A percentile compares a stretch with the other conserved stretches of the same genome.
These are phyloP conservation scores for Phytophthora sp. DNA, from an alignment of 352 stramenopile species.

Conservation along the genomic window DNA sequence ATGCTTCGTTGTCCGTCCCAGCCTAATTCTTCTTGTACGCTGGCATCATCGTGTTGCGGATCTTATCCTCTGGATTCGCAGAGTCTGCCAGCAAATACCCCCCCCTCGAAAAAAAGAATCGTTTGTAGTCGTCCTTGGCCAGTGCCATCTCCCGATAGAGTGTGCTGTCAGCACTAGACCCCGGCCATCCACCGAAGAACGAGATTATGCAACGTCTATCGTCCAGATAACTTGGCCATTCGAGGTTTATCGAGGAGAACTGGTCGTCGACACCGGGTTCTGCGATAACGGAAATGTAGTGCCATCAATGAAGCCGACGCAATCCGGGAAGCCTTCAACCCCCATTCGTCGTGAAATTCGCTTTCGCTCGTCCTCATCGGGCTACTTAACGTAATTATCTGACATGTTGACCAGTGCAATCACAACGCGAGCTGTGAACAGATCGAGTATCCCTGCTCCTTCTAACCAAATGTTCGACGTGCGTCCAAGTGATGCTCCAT, in stretches of 20 bases:
- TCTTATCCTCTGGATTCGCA: constrained; percentile 1
- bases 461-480: background rate
- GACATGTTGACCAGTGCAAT: background rate
- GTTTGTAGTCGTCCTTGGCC: background rate
- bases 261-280: background rate
- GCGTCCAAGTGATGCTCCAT: background rate
- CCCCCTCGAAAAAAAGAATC: background rate
- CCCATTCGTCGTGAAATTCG: background rate
- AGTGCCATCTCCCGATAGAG: background rate
- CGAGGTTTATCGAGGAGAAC: background rate
- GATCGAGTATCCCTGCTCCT: background rate
- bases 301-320: too few relatives aligned
- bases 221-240: background rate
- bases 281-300: background rate
- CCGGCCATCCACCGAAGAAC: background rate
- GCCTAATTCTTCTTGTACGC: background rate
- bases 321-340: background rate
- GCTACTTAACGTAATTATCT: background rate
- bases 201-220: background rate
- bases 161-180: background rate
- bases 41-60: constrained; percentile 1
- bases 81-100: constrained; percentile 2
- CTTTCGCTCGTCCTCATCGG: background rate
- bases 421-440: background rate
- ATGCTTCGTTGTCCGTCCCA: constrained; percentile 4